A percentile compares a stretch with the other conserved stretches of the same genome.
These are phyloP conservation scores for Betula pendula DNA, from an alignment of 306 rosid species.

Conservation along the genomic window DNA sequence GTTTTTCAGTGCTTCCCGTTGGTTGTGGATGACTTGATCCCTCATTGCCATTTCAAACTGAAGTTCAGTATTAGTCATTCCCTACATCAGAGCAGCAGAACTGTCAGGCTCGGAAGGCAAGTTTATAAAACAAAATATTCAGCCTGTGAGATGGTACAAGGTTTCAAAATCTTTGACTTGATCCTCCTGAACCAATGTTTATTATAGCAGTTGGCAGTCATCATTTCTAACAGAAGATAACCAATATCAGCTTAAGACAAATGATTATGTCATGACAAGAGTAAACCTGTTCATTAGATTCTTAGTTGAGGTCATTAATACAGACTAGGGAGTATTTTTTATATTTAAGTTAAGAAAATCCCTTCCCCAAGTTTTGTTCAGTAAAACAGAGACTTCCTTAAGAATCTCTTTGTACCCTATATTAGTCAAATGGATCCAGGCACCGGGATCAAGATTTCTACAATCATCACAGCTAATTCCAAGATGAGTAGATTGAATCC, in stretches of 20 bases:
- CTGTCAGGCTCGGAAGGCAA: slow-evolving; percentile 1
- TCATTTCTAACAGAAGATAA: background rate
- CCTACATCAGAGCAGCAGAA: slow-evolving; percentile 28
- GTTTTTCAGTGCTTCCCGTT: slow-evolving; percentile 50
- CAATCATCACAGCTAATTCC: background rate
- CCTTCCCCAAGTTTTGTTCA: background rate
- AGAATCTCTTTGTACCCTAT: background rate
- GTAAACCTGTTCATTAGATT: background rate
- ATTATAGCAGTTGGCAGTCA: background rate
- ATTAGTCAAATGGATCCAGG: background rate
- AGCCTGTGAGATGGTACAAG: background rate
- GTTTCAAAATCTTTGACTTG: background rate
- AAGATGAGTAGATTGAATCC: background rate
- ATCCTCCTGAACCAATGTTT: background rate
- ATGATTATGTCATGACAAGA: background rate
- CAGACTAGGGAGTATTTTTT: background rate
- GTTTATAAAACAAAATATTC: background rate
- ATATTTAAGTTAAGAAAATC: slow-evolving; percentile 1
- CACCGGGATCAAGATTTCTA: background rate
- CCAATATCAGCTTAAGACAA: background rate
- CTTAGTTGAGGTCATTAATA: slow-evolving; percentile 13
- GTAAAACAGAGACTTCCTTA: background rate
- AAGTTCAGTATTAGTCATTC: slow-evolving; percentile 64
- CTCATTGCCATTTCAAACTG: slow-evolving; percentile 70
- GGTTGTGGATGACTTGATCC: slow-evolving; percentile 64